These are phyloP conservation scores for Scheffersomyces lignosus DNA, from an alignment of 805 yeast species.

Conservation along the genomic window DNA sequence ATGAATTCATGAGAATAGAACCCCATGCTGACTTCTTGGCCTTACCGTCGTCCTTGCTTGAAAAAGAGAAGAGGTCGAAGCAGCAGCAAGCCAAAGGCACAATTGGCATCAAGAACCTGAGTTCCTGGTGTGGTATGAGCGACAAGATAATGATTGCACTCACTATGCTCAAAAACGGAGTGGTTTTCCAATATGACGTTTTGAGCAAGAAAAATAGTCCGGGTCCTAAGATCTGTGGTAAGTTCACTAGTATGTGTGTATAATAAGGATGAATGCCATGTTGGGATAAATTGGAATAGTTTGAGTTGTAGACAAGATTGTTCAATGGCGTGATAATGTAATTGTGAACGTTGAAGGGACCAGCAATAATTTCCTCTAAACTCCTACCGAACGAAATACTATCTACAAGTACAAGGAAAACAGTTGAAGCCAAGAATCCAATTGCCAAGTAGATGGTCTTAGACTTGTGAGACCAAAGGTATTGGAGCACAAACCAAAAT, in stretches of 20 bases:
- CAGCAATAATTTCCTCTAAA: not conserved
- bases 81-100: constrained; percentile 69
- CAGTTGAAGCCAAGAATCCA: constrained; percentile 37
- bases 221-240: constrained; percentile 87
- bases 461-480: constrained; percentile 35
- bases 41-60: not conserved
- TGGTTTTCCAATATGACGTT: constrained; percentile 43
- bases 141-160: constrained; percentile 69
- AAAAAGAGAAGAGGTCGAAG: constrained; percentile 42
- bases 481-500: constrained; percentile 43
- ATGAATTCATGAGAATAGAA: constrained; percentile 32
- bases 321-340: constrained; percentile 72
- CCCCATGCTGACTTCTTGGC: constrained; percentile 2
- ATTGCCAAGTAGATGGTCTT: constrained; percentile 22
- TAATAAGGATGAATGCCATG: constrained; percentile 86
- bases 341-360: constrained; percentile 15
- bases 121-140: constrained; percentile 85
- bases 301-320: constrained; percentile 70
- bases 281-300: constrained; percentile 53
- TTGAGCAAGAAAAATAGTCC: constrained; percentile 45
- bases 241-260: constrained; percentile 70
- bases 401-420: constrained; percentile 50
- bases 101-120: constrained; percentile 80
- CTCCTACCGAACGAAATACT: constrained; percentile 41
- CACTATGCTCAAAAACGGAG: constrained; percentile 58